Evolutionary conservation across 2,329 filamentous ascomycete genomes (phyloP).

Genomic region (Arthrinium puccinioides): DNA sequence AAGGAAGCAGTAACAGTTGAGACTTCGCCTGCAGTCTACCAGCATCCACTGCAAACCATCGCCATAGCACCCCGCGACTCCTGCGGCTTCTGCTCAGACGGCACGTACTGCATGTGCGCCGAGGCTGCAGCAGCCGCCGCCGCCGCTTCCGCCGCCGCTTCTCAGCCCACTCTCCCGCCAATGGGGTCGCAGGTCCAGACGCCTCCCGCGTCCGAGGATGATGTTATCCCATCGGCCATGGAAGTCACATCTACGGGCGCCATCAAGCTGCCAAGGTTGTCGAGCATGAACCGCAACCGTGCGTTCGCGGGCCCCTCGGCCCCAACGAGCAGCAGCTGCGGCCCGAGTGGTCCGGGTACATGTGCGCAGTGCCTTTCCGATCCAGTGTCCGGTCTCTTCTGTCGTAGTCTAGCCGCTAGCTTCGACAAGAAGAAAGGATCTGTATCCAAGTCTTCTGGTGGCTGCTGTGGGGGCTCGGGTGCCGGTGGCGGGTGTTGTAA

Average conservation of each 20-base stretch:
- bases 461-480: constrained; percentile 57
- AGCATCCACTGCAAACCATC: constrained; percentile 20
- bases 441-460: constrained; percentile 24
- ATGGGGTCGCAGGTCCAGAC: constrained; percentile 45
- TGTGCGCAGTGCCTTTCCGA: constrained; percentile 73
- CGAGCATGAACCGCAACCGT: constrained; percentile 18
- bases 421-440: constrained; percentile 33
- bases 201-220: constrained; percentile 54
- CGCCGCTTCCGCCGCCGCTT: constrained; percentile 22
- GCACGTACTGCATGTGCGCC: constrained; percentile 75
- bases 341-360: constrained; percentile 66
- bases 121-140: constrained; percentile 36
- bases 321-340: constrained; percentile 34
- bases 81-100: constrained; percentile 78
- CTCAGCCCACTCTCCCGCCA: constrained; percentile 30
- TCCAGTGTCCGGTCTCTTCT: constrained; percentile 76
- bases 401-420: constrained; percentile 68
- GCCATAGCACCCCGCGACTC: constrained; percentile 51
- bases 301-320: constrained; percentile 14
- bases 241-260: constrained; percentile 54
- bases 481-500: constrained; percentile 60
- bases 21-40: constrained; percentile 15
- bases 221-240: constrained; percentile 48
- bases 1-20: constrained; percentile 28
- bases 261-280: constrained; percentile 48